These are phyloP conservation scores for Paracoccidioides lutzii DNA, from an alignment of 2,329 filamentous ascomycete genomes.

Conservation along the genomic window DNA sequence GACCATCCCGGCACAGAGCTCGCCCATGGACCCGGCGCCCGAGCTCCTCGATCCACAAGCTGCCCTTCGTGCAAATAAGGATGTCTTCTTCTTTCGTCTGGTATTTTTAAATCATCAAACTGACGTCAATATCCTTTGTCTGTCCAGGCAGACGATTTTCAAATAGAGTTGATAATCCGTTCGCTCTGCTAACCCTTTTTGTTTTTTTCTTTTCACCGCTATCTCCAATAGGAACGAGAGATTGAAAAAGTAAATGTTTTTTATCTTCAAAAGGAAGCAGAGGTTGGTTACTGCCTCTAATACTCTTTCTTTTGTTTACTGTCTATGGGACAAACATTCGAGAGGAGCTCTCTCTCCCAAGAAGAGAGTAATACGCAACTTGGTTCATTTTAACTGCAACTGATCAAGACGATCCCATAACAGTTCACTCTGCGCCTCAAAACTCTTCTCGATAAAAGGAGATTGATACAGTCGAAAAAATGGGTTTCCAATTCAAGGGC, in stretches of 20 bases:
- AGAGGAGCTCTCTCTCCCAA: background rate
- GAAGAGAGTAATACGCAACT: background rate
- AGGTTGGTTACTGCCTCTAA: conserved; percentile 45
- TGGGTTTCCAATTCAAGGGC: conserved; percentile 67
- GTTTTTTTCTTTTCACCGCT: background rate
- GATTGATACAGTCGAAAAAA: conserved; percentile 67
- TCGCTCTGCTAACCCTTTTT: background rate
- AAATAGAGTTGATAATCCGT: background rate
- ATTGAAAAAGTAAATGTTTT: conserved; percentile 97
- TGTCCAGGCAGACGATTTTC: background rate
- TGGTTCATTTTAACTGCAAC: background rate
- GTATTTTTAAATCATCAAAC: conserved; percentile 40
- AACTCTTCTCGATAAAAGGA: conserved; percentile 90
- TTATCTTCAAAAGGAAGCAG: conserved; percentile 94
- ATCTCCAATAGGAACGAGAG: conserved; percentile 63
- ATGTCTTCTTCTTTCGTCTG: conserved; percentile 95
- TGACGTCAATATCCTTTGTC: too few species aligned
- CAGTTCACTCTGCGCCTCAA: conserved; percentile 87
- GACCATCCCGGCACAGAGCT: conserved; percentile 63
- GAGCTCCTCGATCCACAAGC: conserved; percentile 61
- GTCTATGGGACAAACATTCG: background rate
- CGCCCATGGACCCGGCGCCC: conserved; percentile 24
- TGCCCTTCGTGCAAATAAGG: conserved; percentile 89
- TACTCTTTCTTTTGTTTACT: conserved; percentile 1
- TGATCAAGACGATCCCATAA: background rate